Evolutionary conservation across 2,329 filamentous ascomycete species (phyloP).

Genomic region (Ciborinia camelliae): DNA sequence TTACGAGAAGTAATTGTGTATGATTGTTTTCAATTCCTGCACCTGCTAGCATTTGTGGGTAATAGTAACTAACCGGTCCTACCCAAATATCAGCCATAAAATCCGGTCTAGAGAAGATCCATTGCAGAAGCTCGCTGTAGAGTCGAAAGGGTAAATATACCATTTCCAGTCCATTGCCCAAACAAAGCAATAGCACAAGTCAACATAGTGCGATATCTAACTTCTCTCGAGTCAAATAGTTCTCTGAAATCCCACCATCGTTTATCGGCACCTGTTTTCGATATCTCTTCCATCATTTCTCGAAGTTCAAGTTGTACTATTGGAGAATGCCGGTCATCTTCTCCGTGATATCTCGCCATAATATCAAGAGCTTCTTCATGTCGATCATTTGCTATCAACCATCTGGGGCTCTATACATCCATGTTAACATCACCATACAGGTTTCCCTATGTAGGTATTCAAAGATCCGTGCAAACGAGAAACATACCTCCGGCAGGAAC

Average conservation of each 20-base stretch:
- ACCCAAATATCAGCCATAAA: neutral
- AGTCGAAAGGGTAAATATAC: constrained; percentile 7
- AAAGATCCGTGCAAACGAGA: neutral
- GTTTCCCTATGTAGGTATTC: neutral
- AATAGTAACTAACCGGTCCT: constrained; percentile 26
- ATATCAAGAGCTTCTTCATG: constrained; percentile 53
- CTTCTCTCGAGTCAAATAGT: constrained; percentile 31
- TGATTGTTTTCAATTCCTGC: constrained; percentile 39
- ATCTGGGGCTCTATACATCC: constrained; percentile 43
- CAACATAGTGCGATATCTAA: constrained; percentile 34
- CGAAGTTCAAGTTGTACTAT: constrained; percentile 34
- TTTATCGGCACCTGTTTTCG: constrained; percentile 34
- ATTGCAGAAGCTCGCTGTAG: accelerated
- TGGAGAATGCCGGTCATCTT: constrained; percentile 36
- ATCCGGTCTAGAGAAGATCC: neutral
- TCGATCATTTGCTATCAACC: constrained; percentile 54
- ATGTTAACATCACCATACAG: accelerated
- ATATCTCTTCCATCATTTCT: constrained; percentile 34
- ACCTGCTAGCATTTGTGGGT: constrained; percentile 29
- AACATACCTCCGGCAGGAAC: constrained; percentile 50
- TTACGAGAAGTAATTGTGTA: constrained; percentile 39
- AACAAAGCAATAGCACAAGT: constrained; percentile 37
- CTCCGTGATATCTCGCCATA: constrained; percentile 56
- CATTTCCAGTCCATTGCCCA: constrained; percentile 40
- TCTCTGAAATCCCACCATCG: constrained; percentile 37